phyloP scores from a whole-genome alignment of 306 rosid species.

The Vicia faba region DNA sequence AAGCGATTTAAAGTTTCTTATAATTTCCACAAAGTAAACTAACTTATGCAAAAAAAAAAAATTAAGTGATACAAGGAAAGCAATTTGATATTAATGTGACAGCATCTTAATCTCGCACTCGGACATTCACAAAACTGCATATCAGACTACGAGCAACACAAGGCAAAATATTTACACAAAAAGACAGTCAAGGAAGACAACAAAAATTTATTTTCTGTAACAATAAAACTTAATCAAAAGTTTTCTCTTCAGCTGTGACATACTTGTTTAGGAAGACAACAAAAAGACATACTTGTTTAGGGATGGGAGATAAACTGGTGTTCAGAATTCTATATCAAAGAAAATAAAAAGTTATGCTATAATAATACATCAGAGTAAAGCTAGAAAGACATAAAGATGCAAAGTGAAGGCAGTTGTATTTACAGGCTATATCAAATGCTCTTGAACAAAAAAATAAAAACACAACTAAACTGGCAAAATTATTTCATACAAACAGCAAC shows the following conservation, averaged over 20 bases:
- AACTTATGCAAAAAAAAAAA: neutral
- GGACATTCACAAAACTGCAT: neutral
- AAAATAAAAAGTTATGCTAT: slow-evolving; percentile 1
- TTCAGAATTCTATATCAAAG: slow-evolving; percentile 1
- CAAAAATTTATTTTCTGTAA: slow-evolving; percentile 19
- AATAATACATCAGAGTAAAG: slow-evolving; percentile 10
- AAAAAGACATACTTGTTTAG: no score
- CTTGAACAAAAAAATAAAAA: slow-evolving; percentile 23
- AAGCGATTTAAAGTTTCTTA: slow-evolving; percentile 11
- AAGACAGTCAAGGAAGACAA: slow-evolving; percentile 18
- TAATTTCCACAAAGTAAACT: slow-evolving; percentile 18
- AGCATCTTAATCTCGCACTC: slow-evolving; percentile 15
- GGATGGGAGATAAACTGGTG: neutral
- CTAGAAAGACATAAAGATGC: slow-evolving; percentile 9
- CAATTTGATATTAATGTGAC: slow-evolving; percentile 20
- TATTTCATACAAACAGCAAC: slow-evolving; percentile 25
- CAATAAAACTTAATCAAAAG: neutral
- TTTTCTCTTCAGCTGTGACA: slow-evolving; percentile 5
- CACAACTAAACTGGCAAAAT: slow-evolving; percentile 3
- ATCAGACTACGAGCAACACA: slow-evolving; percentile 10
- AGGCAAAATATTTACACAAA: slow-evolving; percentile 8
- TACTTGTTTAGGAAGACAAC: slow-evolving; percentile 12
- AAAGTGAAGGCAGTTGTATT: slow-evolving; percentile 12
- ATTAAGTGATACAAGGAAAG: slow-evolving; percentile 20
- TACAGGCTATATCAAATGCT: slow-evolving; percentile 16